Evolutionary conservation across 75 land plant species (phyloP).

Genomic region (Pseudotsuga menziesii): DNA sequence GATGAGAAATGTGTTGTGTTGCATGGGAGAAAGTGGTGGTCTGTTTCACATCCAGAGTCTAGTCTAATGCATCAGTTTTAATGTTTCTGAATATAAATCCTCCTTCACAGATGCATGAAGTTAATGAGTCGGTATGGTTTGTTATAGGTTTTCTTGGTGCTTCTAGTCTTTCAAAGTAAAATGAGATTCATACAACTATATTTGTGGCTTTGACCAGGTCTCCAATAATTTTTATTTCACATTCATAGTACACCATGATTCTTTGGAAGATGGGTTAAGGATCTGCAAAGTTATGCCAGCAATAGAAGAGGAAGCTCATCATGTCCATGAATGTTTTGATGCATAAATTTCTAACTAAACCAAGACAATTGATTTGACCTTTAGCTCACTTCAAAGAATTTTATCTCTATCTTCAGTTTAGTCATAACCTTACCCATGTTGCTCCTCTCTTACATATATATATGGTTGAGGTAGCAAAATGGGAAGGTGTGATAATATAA

Average conservation of each 20-base stretch:
- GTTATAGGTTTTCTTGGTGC: not conserved
- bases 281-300: constrained; percentile 83
- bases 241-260: constrained; percentile 68
- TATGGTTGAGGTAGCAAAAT: too few relatives aligned
- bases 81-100: too few relatives aligned
- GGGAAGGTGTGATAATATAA: too few relatives aligned
- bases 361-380: not conserved
- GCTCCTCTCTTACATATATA: too few relatives aligned
- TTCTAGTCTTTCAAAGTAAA: too few relatives aligned
- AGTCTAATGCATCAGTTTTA: too few relatives aligned
- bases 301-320: constrained; percentile 91
- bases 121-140: not conserved
- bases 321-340: constrained; percentile 64
- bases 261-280: constrained; percentile 30
- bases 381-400: not conserved
- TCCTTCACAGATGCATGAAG: not conserved
- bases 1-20: too few relatives aligned
- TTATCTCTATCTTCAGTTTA: not conserved
- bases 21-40: too few relatives aligned
- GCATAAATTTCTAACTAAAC: constrained; percentile 26
- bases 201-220: constrained; percentile 44
- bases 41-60: too few relatives aligned
- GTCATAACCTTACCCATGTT: too few relatives aligned
- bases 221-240: constrained; percentile 96
- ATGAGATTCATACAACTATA: too few relatives aligned